A percentile compares a stretch with the other conserved stretches of the same genome.
These are phyloP conservation scores for Nosema muscidifuracis DNA, from an alignment of 371 early-diverging fungal genomes.

Conservation along the genomic window DNA sequence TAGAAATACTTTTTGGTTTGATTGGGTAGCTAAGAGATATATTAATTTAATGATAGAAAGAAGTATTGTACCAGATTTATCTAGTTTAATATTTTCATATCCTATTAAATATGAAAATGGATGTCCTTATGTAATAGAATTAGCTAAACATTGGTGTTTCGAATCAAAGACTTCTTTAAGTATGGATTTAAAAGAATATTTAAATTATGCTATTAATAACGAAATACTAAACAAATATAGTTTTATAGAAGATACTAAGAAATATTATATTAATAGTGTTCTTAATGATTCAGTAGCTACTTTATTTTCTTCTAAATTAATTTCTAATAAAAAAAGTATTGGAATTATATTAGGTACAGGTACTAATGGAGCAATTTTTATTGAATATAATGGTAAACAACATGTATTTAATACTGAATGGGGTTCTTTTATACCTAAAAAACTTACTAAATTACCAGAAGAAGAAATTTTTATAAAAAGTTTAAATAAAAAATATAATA, in stretches of 20 bases:
- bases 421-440: conserved; percentile 6
- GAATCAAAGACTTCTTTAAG: not conserved
- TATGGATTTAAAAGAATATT: not conserved
- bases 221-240: not conserved
- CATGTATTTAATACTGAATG: conserved; percentile 9
- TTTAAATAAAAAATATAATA: not conserved
- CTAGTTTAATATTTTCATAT: conserved; percentile 5
- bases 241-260: too few relatives aligned
- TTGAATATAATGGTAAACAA: not conserved
- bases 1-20: not conserved
- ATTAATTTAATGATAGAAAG: not conserved
- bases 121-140: not conserved
- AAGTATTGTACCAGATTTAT: not conserved
- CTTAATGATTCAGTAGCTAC: conserved; percentile 12
- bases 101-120: conserved; percentile 8
- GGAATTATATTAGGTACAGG: conserved; percentile 17
- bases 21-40: not conserved
- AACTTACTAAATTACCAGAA: not conserved
- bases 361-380: not conserved
- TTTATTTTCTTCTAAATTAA: conserved; percentile 7
- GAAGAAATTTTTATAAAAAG: not conserved
- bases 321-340: not conserved
- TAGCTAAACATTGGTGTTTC: conserved; percentile 4
- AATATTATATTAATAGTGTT: not conserved
- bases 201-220: not conserved